Base-by-base conservation (phyloP, 768 basidiomycete species). In the Mycena crocata region DNA sequence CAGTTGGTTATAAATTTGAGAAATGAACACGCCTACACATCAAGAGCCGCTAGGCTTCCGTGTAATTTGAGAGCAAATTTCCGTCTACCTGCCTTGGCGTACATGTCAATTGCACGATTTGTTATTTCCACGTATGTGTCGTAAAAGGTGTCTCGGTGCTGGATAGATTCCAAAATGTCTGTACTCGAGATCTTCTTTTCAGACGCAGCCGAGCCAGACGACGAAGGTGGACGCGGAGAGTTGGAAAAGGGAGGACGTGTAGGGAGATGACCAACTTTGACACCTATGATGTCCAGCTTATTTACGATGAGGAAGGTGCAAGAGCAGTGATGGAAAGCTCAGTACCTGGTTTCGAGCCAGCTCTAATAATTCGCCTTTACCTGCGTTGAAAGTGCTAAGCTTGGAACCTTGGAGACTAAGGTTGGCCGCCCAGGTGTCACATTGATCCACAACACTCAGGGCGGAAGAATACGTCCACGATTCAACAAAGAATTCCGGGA, bases 381-480 rank as follows among this genome's bases (percentile, higher is more conserved):
- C 89, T 17, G 94, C 93, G 68, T 86, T 87, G 73, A 91, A 89
- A 8, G 83, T 80, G 28, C 83, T 78, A 21, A 87, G 75, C 13
- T 82, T 74, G 2, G 81, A 61, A 3, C 84, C 81, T 52, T 90
- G 85, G 49, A 89, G 75, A 26, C 83, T 80, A 64, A 82, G 78
- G 1, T 77, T 69, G n/a, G 80, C 75, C 14, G 86, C 84, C 93
- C 95, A 96, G 2, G 79, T 77, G 67, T 93, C 91, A 71, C 91
- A 93, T 70, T 90, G 90, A 15, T 94, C 90, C 30, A 95, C 88
- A 46, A 92, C 89, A 68, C 91, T 94, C 46, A 96, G 82, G 23
- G 94, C 90, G 0, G 96, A 94, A 21, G 93, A 94, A 78, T 95
- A 98, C 35, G 87, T 91, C 98, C 98, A 99, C 0, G 93, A 91